phyloP scores from a whole-genome alignment of 2,329 filamentous ascomycete genomes.

The Pestalotiopsis sp. region DNA sequence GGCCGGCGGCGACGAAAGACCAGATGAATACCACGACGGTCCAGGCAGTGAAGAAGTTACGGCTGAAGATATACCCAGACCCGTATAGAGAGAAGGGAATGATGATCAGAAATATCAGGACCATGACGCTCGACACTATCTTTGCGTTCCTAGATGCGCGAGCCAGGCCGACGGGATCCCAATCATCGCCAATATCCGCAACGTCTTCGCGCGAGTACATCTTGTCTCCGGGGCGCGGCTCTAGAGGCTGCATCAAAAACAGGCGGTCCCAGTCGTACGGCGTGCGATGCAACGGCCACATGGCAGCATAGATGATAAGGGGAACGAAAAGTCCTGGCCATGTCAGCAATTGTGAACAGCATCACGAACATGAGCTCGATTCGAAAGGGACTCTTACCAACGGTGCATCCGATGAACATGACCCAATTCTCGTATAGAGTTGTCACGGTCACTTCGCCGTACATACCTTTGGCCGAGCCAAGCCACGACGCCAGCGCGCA shows the following conservation, averaged over 20 bases:
- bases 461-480: slow-evolving; percentile 65
- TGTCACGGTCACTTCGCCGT: slow-evolving; percentile 60
- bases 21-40: slow-evolving; percentile 16
- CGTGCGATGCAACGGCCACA: slow-evolving; percentile 13
- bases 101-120: slow-evolving; percentile 15
- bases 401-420: slow-evolving; percentile 18
- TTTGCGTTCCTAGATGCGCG: slow-evolving; percentile 13
- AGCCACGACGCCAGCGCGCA: slow-evolving; percentile 70
- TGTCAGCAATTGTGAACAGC: background rate
- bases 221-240: slow-evolving; percentile 15
- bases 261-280: slow-evolving; percentile 18
- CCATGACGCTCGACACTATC: slow-evolving; percentile 14
- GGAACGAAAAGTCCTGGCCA: slow-evolving; percentile 12
- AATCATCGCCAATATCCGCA: slow-evolving; percentile 15
- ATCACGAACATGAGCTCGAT: background rate
- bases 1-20: slow-evolving; percentile 9
- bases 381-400: slow-evolving; percentile 4
- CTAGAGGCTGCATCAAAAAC: slow-evolving; percentile 16
- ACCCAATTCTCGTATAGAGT: slow-evolving; percentile 43
- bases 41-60: slow-evolving; percentile 15
- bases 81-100: slow-evolving; percentile 15
- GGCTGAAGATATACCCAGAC: slow-evolving; percentile 14
- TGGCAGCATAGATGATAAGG: slow-evolving; percentile 12
- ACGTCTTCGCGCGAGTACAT: slow-evolving; percentile 12
- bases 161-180: slow-evolving; percentile 15